Evolutionary conservation across 345 rosid genomes (phyloP), one percentile per base, ranked within the genome.

Genomic region (Eucalyptus caleyi): DNA sequence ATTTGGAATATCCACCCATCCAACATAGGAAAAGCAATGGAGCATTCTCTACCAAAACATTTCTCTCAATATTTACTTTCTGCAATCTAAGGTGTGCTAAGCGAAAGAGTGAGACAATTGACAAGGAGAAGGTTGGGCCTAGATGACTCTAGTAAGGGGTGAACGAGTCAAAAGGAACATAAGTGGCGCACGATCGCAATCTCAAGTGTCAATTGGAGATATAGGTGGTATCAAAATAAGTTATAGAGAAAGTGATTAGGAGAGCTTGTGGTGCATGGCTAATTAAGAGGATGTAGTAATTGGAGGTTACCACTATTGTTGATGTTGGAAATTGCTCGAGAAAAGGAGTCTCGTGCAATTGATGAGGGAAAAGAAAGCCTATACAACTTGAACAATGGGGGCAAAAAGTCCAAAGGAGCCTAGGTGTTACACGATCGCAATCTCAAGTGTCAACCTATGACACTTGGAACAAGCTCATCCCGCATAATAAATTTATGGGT

Each of bases 371-470:
- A 62, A 62, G 32, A n/a, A 62, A 62, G 72, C 34, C 34, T 62
- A 62, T 4, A 14, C 16, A 30, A 62, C 72, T 30, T n/a, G n/a
- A 62, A n/a, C 32, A 30, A 30, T 3, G 72, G 67, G 72, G 16
- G 72, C 4, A 30, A 30, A 2, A 62, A 62, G 37, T 62, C 34
- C 8, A 62, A 1, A 14, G 72, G 9, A 62, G 72, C 72, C 16
- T 0, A 30, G 3, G 10, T 30, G 16, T 62, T 7, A 16, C 72
- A 14, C 2, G 19, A 62, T 30, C 0, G 3, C 19, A n/a, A 62
- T 62, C 19, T 62, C 19, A 62, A 62, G 34, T 62, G 72, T 30
- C 72, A 30, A 62, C 37, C 1, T 14, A 0, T 4, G 67, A 59
- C n/a, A 59, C 14, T 59, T 59, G 67, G 59, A 53, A 21, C 59